Conservation (phyloP, 1,284 basidiomycete genomes). For the Veloboletus limbatus region DNA sequence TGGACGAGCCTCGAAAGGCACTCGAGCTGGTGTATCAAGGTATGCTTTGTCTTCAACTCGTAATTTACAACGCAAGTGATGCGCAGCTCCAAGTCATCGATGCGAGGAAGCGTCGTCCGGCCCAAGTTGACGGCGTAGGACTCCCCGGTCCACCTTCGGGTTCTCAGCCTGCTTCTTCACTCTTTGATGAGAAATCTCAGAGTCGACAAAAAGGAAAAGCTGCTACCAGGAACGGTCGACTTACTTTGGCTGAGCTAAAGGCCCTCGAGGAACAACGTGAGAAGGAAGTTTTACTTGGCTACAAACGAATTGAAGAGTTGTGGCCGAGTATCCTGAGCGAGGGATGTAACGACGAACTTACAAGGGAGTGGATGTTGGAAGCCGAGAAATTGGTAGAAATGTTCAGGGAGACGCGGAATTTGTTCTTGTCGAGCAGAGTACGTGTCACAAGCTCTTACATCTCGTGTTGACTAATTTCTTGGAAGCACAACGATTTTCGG, state of each 20-base stretch:
- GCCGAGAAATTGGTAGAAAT: conserved; percentile 85
- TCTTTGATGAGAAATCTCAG: conserved; percentile 53
- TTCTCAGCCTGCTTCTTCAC: conserved; percentile 37
- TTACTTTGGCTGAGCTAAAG: conserved; percentile 53
- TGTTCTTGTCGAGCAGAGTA: conserved; percentile 78
- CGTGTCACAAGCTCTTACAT: conserved; percentile 21
- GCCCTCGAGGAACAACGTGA: conserved; percentile 62
- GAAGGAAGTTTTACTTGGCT: conserved; percentile 52
- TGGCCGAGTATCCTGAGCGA: conserved; percentile 39
- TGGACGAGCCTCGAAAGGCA: conserved; percentile 79
- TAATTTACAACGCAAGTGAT: background rate
- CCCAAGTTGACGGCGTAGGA: conserved; percentile 21
- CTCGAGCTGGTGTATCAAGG: conserved; percentile 86
- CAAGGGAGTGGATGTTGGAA: conserved; percentile 75
- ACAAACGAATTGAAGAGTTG: conserved; percentile 46
- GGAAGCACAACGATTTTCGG: conserved; percentile 49
- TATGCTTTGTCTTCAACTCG: conserved; percentile 25
- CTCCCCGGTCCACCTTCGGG: conserved; percentile 25
- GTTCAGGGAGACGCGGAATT: conserved; percentile 79
- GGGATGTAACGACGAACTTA: conserved; percentile 39
- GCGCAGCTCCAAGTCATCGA: conserved; percentile 13
- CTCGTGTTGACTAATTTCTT: conserved; percentile 1
- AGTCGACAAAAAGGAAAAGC: conserved; percentile 37
- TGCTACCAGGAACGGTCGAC: conserved; percentile 39
- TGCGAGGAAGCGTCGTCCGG: conserved; percentile 53